A percentile compares a stretch with the other conserved stretches of the same genome.
These are phyloP conservation scores for Heterobasidion annosum DNA, from an alignment of 1,284 basidiomycete species.

Conservation along the genomic window DNA sequence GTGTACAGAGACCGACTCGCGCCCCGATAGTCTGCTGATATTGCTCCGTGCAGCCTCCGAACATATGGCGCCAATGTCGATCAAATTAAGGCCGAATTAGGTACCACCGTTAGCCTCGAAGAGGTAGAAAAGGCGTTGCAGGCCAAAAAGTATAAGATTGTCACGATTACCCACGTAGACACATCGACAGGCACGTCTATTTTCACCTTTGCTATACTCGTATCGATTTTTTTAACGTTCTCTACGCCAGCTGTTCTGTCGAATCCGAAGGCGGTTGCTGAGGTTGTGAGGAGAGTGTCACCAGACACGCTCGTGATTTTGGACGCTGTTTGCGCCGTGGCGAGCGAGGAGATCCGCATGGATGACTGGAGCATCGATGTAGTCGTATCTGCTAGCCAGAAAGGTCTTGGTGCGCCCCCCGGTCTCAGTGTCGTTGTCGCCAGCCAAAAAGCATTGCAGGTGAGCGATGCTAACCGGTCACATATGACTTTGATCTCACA, in stretches of 20 bases:
- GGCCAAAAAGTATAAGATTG: constrained; percentile 81
- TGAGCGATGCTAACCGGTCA: constrained; percentile 12
- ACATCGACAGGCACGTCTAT: constrained; percentile 66
- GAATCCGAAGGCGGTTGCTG: constrained; percentile 73
- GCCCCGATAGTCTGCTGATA: neutral
- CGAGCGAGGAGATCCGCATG: constrained; percentile 91
- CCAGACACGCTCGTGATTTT: constrained; percentile 86
- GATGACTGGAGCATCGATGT: constrained; percentile 94
- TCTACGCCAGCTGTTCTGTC: constrained; percentile 65
- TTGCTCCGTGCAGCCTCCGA: constrained; percentile 45
- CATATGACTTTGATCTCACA: neutral
- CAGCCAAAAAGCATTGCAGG: constrained; percentile 74
- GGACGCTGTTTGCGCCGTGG: constrained; percentile 94
- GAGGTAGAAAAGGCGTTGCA: constrained; percentile 71
- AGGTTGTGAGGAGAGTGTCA: constrained; percentile 69
- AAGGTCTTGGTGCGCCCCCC: constrained; percentile 93
- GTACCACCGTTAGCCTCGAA: constrained; percentile 57
- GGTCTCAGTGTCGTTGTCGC: constrained; percentile 85
- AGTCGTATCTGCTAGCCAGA: constrained; percentile 87
- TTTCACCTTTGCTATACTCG: neutral
- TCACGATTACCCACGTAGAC: constrained; percentile 94
- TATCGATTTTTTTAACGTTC: neutral
- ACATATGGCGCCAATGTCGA: constrained; percentile 91
- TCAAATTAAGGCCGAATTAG: constrained; percentile 78
- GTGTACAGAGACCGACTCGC: neutral